phyloP scores from a whole-genome alignment of 2,329 filamentous ascomycete genomes.

The Raffaelea arxii region DNA sequence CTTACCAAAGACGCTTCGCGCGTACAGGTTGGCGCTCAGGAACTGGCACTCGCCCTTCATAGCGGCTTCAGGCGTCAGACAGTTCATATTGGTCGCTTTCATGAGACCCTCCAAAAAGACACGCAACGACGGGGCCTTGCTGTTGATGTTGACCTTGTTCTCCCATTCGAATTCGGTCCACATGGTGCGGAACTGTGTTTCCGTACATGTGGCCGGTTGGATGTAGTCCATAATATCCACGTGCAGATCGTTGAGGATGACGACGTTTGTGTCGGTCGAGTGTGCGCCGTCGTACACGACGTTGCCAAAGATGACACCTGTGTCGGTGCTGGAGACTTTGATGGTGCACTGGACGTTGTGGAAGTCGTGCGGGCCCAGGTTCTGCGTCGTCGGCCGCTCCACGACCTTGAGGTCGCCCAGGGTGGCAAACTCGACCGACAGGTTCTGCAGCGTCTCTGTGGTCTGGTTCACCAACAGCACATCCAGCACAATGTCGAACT shows the following conservation, averaged over 20 bases:
- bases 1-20: slow-evolving; percentile 95
- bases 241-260: slow-evolving; percentile 95
- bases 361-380: slow-evolving; percentile 90
- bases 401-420: slow-evolving; percentile 96
- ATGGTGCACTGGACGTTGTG: slow-evolving; percentile 97
- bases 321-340: slow-evolving; percentile 89
- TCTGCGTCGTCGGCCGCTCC: slow-evolving; percentile 91
- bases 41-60: slow-evolving; percentile 98
- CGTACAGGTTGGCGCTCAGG: slow-evolving; percentile 92
- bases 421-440: slow-evolving; percentile 97
- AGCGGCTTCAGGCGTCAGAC: slow-evolving; percentile 89
- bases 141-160: slow-evolving; percentile 99
- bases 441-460: slow-evolving; percentile 88
- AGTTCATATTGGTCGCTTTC: slow-evolving; percentile 98
- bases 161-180: slow-evolving; percentile 99
- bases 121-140: slow-evolving; percentile 82
- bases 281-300: slow-evolving; percentile 93
- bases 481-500: slow-evolving; percentile 96
- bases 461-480: slow-evolving; percentile 97
- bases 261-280: slow-evolving; percentile 88
- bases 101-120: slow-evolving; percentile 92
- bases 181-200: slow-evolving; percentile 99
- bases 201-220: slow-evolving; percentile 88
- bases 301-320: slow-evolving; percentile 97
- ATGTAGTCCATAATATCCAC: slow-evolving; percentile 99